phyloP scores from a whole-genome alignment of 345 rosid species.

The Lumnitzera littorea region DNA sequence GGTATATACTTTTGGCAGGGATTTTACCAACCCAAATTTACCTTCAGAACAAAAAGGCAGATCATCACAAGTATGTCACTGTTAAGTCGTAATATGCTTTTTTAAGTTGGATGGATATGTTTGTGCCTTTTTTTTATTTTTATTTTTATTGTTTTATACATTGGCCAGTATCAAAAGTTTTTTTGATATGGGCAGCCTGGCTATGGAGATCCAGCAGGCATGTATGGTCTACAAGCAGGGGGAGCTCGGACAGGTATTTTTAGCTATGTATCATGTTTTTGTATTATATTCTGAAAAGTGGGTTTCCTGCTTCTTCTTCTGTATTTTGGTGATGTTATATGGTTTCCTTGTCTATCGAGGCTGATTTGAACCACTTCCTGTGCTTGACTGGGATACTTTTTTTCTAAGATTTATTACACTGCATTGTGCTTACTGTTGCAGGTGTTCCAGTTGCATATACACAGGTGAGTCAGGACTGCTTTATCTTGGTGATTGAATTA shows the following conservation, averaged over 20 bases:
- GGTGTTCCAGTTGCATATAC: constrained; percentile 73
- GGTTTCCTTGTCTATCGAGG: background rate
- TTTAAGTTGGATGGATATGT: background rate
- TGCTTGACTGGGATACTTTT: background rate
- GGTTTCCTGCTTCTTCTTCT: too few relatives aligned
- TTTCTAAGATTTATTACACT: constrained; percentile 2
- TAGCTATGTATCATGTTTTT: constrained; percentile 7
- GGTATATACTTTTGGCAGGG: constrained; percentile 37
- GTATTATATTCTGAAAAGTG: too few relatives aligned
- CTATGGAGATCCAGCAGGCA: constrained; percentile 80
- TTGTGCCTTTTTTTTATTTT: background rate
- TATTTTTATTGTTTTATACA: too few relatives aligned
- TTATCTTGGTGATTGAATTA: background rate
- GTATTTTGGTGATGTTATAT: constrained; percentile 7
- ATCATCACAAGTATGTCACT: constrained; percentile 62
- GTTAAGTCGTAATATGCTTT: constrained; percentile 7
- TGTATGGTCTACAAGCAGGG: constrained; percentile 30
- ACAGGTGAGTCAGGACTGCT: constrained; percentile 55
- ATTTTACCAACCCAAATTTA: constrained; percentile 88
- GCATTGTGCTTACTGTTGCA: constrained; percentile 6
- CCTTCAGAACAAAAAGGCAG: constrained; percentile 93
- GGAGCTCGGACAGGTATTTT: constrained; percentile 32
- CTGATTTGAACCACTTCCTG: background rate
- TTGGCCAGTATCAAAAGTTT: constrained; percentile 1
- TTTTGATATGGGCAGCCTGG: constrained; percentile 35